Evolutionary conservation across 352 stramenopile species (phyloP), one percentile per base, ranked within the genome.

Genomic region (Phytopythium aichiense): DNA sequence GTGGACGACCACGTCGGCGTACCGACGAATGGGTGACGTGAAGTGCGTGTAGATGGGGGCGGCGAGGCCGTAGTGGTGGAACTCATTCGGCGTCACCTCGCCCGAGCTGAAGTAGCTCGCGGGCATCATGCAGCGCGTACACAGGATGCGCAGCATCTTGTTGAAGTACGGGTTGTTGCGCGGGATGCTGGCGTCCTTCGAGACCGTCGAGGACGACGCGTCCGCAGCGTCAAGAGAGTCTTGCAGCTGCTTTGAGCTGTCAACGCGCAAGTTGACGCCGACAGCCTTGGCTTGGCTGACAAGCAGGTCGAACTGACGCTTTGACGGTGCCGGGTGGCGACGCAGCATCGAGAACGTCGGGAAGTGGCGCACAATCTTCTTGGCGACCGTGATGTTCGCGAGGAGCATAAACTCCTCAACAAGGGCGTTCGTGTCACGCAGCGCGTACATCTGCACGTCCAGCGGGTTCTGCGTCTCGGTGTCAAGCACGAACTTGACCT

Each of bases 401-500:
- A 99, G 72, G 33, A 99, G 77, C 98, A 99, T 99, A 60, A 99
- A 99, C 77, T 99, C 98, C 84, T 99, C 97, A 6, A 99, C 97
- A 0, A 99, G 69, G 38, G 88, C 84, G 75, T 99, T 99, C 1
- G 97, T 96, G 54, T 98, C 92, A 16, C 94, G 81, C 55, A 98
- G 72, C 28, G 94, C 89, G 72, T 99, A 99, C 65, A 97, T 95
- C 73, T 99, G 90, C 42, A 99, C 96, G 77, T 99, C 96, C 11
- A 98, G 93, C 31, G 98, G 98, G 74, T 99, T 99, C 68, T 99
- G 86, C 5, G 94, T 98, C 73, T 99, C 97, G n/a, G 89, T 98
- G 71, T 99, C 97, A 7, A 99, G 73, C 58, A 98, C 87, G 71
- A 99, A 99, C n/a, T 84, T 76, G 30, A 95, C 76, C 96, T 98